phyloP scores from a whole-genome alignment of 2,329 filamentous ascomycete genomes.

The Salinomyces thailandicus region DNA sequence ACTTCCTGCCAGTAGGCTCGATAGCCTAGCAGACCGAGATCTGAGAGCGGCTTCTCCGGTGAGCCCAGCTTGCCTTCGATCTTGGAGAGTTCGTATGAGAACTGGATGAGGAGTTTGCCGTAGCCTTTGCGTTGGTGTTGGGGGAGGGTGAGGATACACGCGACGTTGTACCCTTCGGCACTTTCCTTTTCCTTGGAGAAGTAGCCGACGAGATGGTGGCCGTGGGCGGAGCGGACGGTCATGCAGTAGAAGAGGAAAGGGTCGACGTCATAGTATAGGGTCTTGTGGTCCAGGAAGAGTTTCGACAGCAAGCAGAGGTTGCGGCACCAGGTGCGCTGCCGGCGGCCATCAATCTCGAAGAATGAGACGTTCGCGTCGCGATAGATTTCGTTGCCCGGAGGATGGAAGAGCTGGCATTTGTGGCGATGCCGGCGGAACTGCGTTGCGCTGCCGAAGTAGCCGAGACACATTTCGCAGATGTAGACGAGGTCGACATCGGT shows the following conservation, averaged over 20 bases:
- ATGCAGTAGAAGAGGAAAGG: slow-evolving; percentile 98
- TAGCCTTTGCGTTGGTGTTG: slow-evolving; percentile 95
- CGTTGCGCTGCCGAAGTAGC: slow-evolving; percentile 74
- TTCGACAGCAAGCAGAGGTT: slow-evolving; percentile 92
- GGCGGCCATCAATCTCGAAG: slow-evolving; percentile 90
- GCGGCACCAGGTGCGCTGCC: slow-evolving; percentile 91
- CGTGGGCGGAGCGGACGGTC: slow-evolving; percentile 77
- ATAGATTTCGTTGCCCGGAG: slow-evolving; percentile 96
- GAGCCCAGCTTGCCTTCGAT: slow-evolving; percentile 92
- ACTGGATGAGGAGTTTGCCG: slow-evolving; percentile 85
- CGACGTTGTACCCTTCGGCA: slow-evolving; percentile 93
- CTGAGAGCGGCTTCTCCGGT: slow-evolving; percentile 90
- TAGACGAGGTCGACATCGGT: slow-evolving; percentile 82
- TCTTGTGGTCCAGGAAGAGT: slow-evolving; percentile 96
- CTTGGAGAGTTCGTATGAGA: slow-evolving; percentile 93
- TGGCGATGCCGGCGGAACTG: slow-evolving; percentile 75
- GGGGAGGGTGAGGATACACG: slow-evolving; percentile 91
- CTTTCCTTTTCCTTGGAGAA: slow-evolving; percentile 98
- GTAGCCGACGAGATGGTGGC: slow-evolving; percentile 95
- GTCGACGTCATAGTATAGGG: slow-evolving; percentile 98
- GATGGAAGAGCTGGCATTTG: slow-evolving; percentile 86
- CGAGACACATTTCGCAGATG: slow-evolving; percentile 94
- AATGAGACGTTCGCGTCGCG: slow-evolving; percentile 89
- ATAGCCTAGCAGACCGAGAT: slow-evolving; percentile 86
- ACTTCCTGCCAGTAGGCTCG: slow-evolving; percentile 97